Conservation (phyloP, 2,329 filamentous ascomycete genomes). For the Tothia fuscella region DNA sequence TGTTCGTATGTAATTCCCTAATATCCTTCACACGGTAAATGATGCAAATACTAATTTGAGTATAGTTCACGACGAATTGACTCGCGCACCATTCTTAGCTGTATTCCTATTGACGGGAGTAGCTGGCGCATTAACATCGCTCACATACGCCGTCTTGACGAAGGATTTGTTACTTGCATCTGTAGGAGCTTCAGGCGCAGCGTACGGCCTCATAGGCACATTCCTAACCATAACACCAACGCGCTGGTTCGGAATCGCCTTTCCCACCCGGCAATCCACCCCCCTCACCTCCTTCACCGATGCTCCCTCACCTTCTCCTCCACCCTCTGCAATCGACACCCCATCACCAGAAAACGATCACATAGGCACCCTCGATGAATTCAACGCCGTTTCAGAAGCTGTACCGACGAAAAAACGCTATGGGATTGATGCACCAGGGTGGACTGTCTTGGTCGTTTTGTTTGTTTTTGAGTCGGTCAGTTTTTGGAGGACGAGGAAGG, state of each 20-base stretch:
- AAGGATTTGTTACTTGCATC: conserved; percentile 37
- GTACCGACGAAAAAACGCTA: not conserved
- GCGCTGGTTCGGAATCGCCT: not conserved
- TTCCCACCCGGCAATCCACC: no score
- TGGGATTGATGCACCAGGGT: not conserved
- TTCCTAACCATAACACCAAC: conserved; percentile 19
- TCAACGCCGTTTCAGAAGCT: no score
- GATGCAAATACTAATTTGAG: not conserved
- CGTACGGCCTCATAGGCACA: conserved; percentile 49
- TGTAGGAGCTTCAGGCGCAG: conserved; percentile 55
- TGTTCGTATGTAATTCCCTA: not conserved
- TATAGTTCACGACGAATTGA: conserved; percentile 55
- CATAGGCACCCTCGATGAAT: no score
- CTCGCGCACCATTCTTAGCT: conserved; percentile 56
- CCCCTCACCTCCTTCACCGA: no score
- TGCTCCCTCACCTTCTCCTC: not conserved
- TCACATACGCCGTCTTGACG: conserved; percentile 35
- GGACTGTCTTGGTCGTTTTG: not conserved
- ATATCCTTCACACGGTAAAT: no score
- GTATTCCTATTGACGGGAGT: conserved; percentile 50
- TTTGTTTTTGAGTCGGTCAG: not conserved
- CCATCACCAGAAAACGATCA: no score
- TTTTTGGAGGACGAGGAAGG: not conserved
- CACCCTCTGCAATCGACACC: no score
- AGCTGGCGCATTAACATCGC: conserved; percentile 46